Conservation (phyloP, 177 flowering plant species). For the Vitis hybrid region DNA sequence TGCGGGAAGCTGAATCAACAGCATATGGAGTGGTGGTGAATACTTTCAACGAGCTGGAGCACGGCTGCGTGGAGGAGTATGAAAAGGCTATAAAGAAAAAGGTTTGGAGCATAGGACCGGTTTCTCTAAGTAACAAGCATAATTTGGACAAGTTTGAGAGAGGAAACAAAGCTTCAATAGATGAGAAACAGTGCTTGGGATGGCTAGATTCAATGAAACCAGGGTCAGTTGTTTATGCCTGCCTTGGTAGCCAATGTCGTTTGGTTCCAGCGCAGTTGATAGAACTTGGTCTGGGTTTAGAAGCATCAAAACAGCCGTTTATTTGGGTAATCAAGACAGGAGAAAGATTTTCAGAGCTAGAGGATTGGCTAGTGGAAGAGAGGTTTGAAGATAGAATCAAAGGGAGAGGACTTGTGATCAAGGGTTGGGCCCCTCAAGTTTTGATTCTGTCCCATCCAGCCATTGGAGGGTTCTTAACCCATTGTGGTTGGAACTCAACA, state of each 20-base stretch:
- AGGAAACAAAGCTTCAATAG: constrained; percentile 41
- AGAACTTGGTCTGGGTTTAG: constrained; percentile 58
- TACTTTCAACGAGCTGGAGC: constrained; percentile 49
- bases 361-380: constrained; percentile 38
- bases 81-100: constrained; percentile 21
- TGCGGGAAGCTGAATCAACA: constrained; percentile 33
- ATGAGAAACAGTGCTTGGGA: constrained; percentile 24
- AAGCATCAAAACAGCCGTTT: constrained; percentile 49
- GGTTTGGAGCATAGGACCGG: constrained; percentile 72
- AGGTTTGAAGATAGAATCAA: constrained; percentile 47
- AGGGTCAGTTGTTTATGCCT: constrained; percentile 47
- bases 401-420: constrained; percentile 51
- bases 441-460: constrained; percentile 56
- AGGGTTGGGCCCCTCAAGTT: constrained; percentile 80
- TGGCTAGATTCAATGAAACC: constrained; percentile 46
- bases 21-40: constrained; percentile 55
- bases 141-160: constrained; percentile 36
- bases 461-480: constrained; percentile 67
- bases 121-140: constrained; percentile 47
- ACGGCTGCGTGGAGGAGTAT: constrained; percentile 25
- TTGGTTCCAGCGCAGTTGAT: constrained; percentile 28
- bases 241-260: constrained; percentile 48
- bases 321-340: constrained; percentile 45
- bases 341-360: constrained; percentile 20
- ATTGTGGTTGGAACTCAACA: constrained; percentile 78